Conservation (phyloP, 129 eudicot species). For the Pulicaria dysenterica region DNA sequence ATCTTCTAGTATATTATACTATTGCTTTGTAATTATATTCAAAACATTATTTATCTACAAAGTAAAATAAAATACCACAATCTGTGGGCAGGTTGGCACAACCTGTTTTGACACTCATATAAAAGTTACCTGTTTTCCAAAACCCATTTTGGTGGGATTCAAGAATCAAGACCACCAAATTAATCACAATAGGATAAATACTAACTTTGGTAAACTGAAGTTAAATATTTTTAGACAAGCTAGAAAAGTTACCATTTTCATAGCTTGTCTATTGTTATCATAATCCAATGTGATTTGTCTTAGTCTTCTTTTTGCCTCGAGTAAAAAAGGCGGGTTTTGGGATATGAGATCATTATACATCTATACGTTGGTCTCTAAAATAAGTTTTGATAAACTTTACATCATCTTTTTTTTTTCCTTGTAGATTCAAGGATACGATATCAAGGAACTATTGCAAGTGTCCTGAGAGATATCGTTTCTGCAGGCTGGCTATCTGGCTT, state of each 20-base stretch:
- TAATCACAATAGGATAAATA: background rate
- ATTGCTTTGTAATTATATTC: background rate
- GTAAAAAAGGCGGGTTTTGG: background rate
- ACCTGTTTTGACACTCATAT: background rate
- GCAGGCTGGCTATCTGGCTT: background rate
- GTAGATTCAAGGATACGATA: constrained; percentile 93
- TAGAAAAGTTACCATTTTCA: background rate
- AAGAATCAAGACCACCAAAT: background rate
- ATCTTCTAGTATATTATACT: no score
- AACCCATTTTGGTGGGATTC: background rate
- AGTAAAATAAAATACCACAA: background rate
- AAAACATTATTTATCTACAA: background rate
- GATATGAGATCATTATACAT: background rate
- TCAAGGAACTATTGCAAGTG: constrained; percentile 77
- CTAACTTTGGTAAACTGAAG: background rate
- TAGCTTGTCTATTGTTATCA: background rate
- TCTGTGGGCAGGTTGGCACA: background rate
- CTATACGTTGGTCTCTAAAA: background rate
- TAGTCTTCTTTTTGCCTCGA: no score
- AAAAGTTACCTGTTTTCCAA: no score
- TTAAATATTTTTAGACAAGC: background rate
- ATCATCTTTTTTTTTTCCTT: constrained; percentile 1
- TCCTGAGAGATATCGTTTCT: constrained; percentile 35
- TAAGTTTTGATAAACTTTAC: constrained; percentile 1
- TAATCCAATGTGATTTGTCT: background rate